Evolutionary conservation across 352 stramenopile species (phyloP).

Genomic region (Halophytophthora batemanensis): DNA sequence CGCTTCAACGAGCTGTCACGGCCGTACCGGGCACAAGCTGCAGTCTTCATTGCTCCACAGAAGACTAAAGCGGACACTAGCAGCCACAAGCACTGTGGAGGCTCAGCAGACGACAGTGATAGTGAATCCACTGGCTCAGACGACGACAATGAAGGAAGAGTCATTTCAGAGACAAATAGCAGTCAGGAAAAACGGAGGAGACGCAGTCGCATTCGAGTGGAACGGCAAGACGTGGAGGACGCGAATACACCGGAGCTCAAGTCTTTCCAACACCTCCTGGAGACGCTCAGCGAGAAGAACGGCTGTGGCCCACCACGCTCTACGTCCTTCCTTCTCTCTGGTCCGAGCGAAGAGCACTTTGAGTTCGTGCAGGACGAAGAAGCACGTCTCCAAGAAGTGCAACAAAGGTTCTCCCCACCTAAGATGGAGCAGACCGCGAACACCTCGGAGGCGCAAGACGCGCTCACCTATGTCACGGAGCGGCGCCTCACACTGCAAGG

Average conservation of each 20-base stretch:
- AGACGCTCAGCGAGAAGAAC: slow-evolving; percentile 35
- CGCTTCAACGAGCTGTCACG: slow-evolving; percentile 61
- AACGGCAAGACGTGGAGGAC: background rate
- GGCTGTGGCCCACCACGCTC: slow-evolving; percentile 6
- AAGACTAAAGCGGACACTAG: background rate
- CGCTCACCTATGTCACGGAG: slow-evolving; percentile 11
- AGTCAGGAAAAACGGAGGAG: slow-evolving; percentile 5
- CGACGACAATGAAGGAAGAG: slow-evolving; percentile 9
- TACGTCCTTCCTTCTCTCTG: slow-evolving; percentile 32
- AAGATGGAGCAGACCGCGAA: slow-evolving; percentile 1
- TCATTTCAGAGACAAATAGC: background rate
- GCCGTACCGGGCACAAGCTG: slow-evolving; percentile 25
- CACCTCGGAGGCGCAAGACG: background rate
- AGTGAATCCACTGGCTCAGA: slow-evolving; percentile 2
- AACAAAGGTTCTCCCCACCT: slow-evolving; percentile 10
- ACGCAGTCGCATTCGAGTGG: background rate
- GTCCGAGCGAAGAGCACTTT: slow-evolving; percentile 24
- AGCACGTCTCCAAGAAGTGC: slow-evolving; percentile 20
- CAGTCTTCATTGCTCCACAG: background rate
- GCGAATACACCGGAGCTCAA: slow-evolving; percentile 16
- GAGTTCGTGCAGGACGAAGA: slow-evolving; percentile 56
- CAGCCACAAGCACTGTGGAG: background rate
- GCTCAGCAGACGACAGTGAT: background rate
- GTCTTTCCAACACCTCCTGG: slow-evolving; percentile 54
- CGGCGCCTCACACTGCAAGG: slow-evolving; percentile 17